Base-by-base conservation (phyloP, 495 filamentous ascomycete genomes). In the Astrothelium subdiscretum region DNA sequence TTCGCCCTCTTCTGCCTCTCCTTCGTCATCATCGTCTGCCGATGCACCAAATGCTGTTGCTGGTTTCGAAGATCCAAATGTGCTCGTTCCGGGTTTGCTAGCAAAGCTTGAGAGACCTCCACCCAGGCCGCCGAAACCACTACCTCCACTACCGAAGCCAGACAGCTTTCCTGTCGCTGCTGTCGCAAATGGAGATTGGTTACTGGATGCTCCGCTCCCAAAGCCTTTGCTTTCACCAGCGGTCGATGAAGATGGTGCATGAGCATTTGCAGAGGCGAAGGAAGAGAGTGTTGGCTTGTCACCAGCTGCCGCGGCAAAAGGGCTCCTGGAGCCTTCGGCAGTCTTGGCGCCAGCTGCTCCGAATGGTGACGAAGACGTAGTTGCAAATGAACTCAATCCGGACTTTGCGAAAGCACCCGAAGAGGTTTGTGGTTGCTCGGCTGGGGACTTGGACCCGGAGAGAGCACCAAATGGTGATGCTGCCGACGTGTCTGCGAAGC, bases 41-140 rank as follows among this genome's bases (percentile, higher is more conserved):
- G 63, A n/a, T 8, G 87, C 86, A 11, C 91, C 90, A 66, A 95
- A 88, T 0, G 87, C 76, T 72, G 80, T 88, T 6, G 81, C 76
- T 35, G 85, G 81, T 70, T 84, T 83, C 32, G 77, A 65, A 32
- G 76, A 80, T 65, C 80, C 82, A 12, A 82, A 68, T 57, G 83
- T 75, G 32, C 72, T 75, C 40, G 81, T 70, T 32, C 76, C 75
- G 1, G 64, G 58, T 57, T 79, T 83, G 35, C 84, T 84, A 18
- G 85, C 88, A 72, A 95, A 95, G 69, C 78, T 86, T 5, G 78
- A 81, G 18, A 90, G 72, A 32, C 64, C 61, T 13, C 63, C 64
- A 22, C 75, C 75, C n/a, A 79, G 70, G 31, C 51, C 44, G 18
- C 76, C 76, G 12, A 79, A 73, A 29, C 77, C 76, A 12, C 76